A percentile compares a stretch with the other conserved stretches of the same genome.
Evolutionary conservation across 2,329 filamentous ascomycete genomes (phyloP).

Genomic region (Calonectria naviculata): DNA sequence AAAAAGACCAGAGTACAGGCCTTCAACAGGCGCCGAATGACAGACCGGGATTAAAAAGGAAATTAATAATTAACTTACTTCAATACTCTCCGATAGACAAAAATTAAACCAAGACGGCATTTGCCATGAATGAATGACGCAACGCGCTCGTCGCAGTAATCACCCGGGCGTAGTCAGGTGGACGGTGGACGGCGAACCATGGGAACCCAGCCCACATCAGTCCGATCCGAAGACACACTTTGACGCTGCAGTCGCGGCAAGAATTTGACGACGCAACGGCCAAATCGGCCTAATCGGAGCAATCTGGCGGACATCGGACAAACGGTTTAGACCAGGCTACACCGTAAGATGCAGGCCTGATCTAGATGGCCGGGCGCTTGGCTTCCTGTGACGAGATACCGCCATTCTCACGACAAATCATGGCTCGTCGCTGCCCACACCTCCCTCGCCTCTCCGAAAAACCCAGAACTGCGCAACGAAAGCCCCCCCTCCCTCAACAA

Average conservation of each 20-base stretch:
- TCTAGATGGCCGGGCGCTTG: not conserved
- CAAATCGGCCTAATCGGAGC: not conserved
- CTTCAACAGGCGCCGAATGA: constrained; percentile 38
- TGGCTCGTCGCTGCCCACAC: not conserved
- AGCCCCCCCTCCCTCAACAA: not conserved
- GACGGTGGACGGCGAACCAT: not conserved
- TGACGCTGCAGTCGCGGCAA: not conserved
- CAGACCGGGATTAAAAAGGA: constrained; percentile 4
- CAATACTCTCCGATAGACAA: not conserved
- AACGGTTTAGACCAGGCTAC: not conserved
- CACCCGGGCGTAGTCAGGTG: not conserved
- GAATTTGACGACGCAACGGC: too few species aligned
- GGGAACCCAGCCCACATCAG: not conserved
- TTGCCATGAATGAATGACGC: not conserved
- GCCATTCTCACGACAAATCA: not conserved
- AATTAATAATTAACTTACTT: not conserved
- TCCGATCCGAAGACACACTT: not conserved
- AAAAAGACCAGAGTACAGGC: constrained; percentile 9
- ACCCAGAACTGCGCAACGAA: too few species aligned
- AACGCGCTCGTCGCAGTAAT: not conserved
- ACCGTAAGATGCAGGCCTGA: not conserved
- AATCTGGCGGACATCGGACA: not conserved
- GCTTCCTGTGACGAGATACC: not conserved
- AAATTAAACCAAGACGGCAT: not conserved
- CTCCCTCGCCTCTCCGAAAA: not conserved